Conservation (phyloP, 2,329 filamentous ascomycete species). For the Diaporthe batatas region DNA sequence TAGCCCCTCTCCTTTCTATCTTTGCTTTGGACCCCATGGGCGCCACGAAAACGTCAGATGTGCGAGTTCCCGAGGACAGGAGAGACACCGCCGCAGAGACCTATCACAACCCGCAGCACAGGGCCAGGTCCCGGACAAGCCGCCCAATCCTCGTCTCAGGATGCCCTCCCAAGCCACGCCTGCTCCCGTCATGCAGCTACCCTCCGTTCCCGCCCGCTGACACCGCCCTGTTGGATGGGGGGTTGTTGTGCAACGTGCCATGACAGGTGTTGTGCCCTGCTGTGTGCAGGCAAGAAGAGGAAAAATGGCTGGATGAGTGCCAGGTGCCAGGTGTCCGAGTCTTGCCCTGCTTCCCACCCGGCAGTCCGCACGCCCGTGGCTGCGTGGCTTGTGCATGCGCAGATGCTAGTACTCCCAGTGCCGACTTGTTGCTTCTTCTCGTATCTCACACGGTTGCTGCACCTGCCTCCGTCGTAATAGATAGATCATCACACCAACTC, state of each 20-base stretch:
- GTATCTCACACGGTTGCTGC: too few species aligned
- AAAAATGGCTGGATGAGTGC: too few species aligned
- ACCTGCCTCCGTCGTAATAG: background rate
- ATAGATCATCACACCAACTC: conserved; percentile 23
- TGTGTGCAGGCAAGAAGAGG: background rate
- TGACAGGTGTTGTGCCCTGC: background rate
- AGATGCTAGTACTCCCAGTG: background rate
- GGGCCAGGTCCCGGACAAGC: background rate
- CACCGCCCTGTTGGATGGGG: background rate
- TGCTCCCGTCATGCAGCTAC: background rate
- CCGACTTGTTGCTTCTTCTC: conserved; percentile 9
- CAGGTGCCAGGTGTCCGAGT: too few species aligned
- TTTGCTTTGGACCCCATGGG: background rate
- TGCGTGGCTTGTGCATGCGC: background rate
- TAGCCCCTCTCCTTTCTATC: background rate
- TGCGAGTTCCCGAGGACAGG: background rate
- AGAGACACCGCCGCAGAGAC: background rate
- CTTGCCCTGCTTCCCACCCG: too few species aligned
- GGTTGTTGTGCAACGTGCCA: conserved; percentile 29
- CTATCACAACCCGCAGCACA: too few species aligned
- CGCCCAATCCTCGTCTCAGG: conserved; percentile 9
- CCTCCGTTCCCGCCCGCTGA: conserved; percentile 8
- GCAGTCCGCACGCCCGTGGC: conserved; percentile 6
- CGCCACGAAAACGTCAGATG: background rate
- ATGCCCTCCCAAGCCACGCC: background rate